Evolutionary conservation across 2,329 filamentous ascomycete genomes (phyloP), one percentile per base, ranked within the genome.

Genomic region (Falciphora oryzae): DNA sequence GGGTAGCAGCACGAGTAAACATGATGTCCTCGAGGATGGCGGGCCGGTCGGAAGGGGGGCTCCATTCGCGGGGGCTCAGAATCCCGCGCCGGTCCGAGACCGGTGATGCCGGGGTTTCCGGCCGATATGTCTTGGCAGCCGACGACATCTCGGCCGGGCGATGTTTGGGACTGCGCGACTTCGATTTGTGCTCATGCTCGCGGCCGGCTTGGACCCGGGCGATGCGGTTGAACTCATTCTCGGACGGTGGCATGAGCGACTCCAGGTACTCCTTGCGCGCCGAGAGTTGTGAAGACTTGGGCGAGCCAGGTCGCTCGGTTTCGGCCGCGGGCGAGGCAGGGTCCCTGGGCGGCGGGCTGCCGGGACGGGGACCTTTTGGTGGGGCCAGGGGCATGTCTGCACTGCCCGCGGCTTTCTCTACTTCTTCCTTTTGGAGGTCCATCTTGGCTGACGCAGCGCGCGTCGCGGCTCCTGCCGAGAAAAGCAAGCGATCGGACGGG

Each of bases 171-270:
- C 80, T 73, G 63, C 74, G 75, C 44, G 76, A 71, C 65, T 76
- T 77, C 61, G 77, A 79, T 58, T 75, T 79, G 53, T 78, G 75
- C 64, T 80, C 76, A 27, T 76, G 73, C 69, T 83, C 81, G 56
- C 77, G 79, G 61, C 77, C 68, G 61, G 81, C 74, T 69, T 87
- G 85, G 10, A 83, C 73, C 27, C 74, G 73, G 44, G 78, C 75
- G 61, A 87, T 84, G 65, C 77, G 77, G 66, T 78, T 73, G 44
- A 85, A 81, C 65, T 81, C 76, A 35, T 79, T 74, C 32, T 67
- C 68, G 1, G 81, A 80, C 2, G 83, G 82, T 58, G 79, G 76
- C 27, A 80, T 74, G 14, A 85, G 73, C 13, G 81, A 80, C 65
- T 83, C 81, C 73, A 85, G 76, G 70, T 85, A 85, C 66, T 77